phyloP scores from a whole-genome alignment of 768 basidiomycete species.

The Lactarius psammicola region DNA sequence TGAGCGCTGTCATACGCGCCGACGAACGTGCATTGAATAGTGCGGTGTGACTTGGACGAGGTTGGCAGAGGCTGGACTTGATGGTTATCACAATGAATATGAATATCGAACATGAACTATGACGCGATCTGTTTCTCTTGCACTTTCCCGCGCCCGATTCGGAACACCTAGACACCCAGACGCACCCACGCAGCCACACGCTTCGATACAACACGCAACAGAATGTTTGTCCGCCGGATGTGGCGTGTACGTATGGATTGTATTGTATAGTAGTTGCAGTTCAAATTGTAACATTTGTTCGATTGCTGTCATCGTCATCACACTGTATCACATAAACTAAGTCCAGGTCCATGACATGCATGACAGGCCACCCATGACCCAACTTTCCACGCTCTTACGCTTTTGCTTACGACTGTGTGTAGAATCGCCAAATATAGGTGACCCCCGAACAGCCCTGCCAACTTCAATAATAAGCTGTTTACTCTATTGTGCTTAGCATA shows the following conservation, averaged over 20 bases:
- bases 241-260: conserved; percentile 1
- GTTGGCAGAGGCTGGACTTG: conserved; percentile 3
- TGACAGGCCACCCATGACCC: background rate
- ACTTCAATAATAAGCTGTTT: background rate
- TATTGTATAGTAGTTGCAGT: background rate
- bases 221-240: background rate
- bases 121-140: background rate
- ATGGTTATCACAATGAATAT: background rate
- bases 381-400: background rate
- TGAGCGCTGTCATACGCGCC: conserved; percentile 12
- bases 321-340: conserved; percentile 1
- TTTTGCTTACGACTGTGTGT: background rate
- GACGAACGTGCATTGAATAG: background rate
- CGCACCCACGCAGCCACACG: background rate
- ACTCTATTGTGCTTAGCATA: background rate
- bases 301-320: background rate
- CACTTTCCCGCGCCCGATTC: background rate
- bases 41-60: conserved; percentile 10
- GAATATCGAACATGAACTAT: background rate
- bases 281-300: background rate
- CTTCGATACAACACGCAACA: background rate
- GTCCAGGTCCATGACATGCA: conserved; percentile 1
- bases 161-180: background rate
- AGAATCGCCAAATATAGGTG: background rate
- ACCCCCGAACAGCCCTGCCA: background rate